Percentiles rank a stretch among this genome's conserved stretches.
Evolutionary conservation across 257 asterid species (phyloP).

Genomic region (Solanum dulcamara): DNA sequence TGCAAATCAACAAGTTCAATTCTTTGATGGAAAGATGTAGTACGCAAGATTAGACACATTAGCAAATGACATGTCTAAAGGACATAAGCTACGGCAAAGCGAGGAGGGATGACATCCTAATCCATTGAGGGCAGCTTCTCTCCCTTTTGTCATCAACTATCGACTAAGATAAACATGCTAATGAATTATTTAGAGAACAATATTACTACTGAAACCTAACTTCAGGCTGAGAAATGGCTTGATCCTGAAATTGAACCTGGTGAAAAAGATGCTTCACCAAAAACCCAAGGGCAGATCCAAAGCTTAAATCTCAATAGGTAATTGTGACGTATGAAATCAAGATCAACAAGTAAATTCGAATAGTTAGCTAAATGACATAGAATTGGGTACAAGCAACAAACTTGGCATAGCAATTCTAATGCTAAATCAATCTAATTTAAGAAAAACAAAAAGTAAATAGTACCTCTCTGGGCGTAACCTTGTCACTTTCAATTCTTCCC

Average conservation of each 20-base stretch:
- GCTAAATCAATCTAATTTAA: background rate
- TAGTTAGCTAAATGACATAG: background rate
- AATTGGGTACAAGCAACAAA: background rate
- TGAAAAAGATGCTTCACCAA: background rate
- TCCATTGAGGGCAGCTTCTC: background rate
- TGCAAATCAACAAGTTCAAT: background rate
- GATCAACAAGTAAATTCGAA: background rate
- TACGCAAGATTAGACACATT: background rate
- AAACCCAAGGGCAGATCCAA: background rate
- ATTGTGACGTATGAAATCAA: background rate
- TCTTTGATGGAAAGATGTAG: background rate
- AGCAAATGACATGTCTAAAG: background rate
- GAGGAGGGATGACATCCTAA: background rate
- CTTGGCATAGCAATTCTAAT: background rate
- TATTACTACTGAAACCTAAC: background rate
- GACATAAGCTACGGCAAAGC: background rate
- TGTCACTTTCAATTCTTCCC: slow-evolving; percentile 49
- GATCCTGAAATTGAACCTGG: background rate
- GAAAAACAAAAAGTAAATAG: background rate
- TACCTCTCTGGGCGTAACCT: slow-evolving; percentile 51
- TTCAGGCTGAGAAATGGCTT: background rate
- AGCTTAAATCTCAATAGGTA: background rate
- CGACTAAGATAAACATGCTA: background rate
- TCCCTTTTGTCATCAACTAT: background rate
- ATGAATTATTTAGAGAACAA: background rate